These are phyloP conservation scores for Clausena lansium DNA, from an alignment of 345 rosid genomes.

Conservation along the genomic window DNA sequence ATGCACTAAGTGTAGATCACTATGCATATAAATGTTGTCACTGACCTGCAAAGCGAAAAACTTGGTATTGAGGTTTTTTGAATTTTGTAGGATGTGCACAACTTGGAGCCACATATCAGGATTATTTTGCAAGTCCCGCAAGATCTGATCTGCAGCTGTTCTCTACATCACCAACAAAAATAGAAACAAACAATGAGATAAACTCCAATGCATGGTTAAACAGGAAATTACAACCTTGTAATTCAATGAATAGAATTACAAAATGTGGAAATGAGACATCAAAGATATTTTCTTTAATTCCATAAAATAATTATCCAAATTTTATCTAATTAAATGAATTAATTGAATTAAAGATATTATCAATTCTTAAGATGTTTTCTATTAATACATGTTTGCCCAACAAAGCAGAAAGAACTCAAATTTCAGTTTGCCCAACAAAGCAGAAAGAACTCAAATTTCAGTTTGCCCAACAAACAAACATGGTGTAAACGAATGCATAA, in stretches of 20 bases:
- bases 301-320: neutral
- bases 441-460: neutral
- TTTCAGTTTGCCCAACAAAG: neutral
- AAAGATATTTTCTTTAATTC: neutral
- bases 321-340: neutral
- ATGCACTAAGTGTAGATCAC: neutral
- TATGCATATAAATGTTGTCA: neutral
- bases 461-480: neutral
- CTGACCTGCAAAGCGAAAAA: slow-evolving; percentile 95
- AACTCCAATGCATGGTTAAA: neutral
- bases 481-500: neutral
- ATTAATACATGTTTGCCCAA: neutral
- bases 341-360: neutral
- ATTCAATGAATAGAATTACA: neutral
- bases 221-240: neutral
- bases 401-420: neutral
- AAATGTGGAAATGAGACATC: neutral
- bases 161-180: slow-evolving; percentile 50
- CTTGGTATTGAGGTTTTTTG: slow-evolving; percentile 87
- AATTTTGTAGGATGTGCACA: slow-evolving; percentile 78
- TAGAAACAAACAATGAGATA: slow-evolving; percentile 2
- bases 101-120: slow-evolving; percentile 99
- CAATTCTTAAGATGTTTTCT: neutral
- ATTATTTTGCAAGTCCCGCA: slow-evolving; percentile 95
- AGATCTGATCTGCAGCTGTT: slow-evolving; percentile 87